These are phyloP conservation scores for Groenewaldozyma tartarivorans DNA, from an alignment of 805 yeast genomes.

Conservation along the genomic window DNA sequence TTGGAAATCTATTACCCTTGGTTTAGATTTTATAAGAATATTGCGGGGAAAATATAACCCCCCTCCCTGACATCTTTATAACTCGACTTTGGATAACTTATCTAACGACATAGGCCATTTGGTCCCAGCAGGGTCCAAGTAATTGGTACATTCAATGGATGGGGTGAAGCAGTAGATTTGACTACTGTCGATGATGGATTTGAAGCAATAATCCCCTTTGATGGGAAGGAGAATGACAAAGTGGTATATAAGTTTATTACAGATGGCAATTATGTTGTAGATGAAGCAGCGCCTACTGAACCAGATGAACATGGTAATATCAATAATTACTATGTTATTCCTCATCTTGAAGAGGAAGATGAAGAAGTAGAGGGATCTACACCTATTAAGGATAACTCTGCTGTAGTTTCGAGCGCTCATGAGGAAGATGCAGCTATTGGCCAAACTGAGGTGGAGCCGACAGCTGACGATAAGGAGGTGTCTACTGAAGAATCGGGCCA, in stretches of 20 bases:
- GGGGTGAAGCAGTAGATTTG: not conserved
- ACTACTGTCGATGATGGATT: not conserved
- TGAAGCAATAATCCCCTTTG: conserved; percentile 1
- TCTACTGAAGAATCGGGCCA: conserved; percentile 2
- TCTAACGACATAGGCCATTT: too few species aligned
- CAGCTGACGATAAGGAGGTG: conserved; percentile 7
- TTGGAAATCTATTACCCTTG: too few species aligned
- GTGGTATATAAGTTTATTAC: not conserved
- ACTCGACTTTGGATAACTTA: too few species aligned
- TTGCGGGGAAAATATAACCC: too few species aligned
- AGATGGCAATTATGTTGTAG: not conserved
- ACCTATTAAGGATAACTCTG: not conserved
- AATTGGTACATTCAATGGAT: not conserved
- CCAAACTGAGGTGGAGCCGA: not conserved
- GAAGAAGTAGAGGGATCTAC: not conserved
- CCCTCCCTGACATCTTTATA: too few species aligned
- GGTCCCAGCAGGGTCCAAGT: conserved; percentile 3
- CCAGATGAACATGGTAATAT: conserved; percentile 1
- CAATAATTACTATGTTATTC: not conserved
- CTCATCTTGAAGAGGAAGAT: not conserved
- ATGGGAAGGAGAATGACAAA: not conserved
- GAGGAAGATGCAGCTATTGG: not conserved
- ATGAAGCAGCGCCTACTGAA: not conserved
- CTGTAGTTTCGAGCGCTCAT: not conserved
- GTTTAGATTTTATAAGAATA: too few species aligned